Evolutionary conservation across 768 basidiomycete species (phyloP), one percentile per base, ranked within the genome.

Genomic region (Trametes villosa): DNA sequence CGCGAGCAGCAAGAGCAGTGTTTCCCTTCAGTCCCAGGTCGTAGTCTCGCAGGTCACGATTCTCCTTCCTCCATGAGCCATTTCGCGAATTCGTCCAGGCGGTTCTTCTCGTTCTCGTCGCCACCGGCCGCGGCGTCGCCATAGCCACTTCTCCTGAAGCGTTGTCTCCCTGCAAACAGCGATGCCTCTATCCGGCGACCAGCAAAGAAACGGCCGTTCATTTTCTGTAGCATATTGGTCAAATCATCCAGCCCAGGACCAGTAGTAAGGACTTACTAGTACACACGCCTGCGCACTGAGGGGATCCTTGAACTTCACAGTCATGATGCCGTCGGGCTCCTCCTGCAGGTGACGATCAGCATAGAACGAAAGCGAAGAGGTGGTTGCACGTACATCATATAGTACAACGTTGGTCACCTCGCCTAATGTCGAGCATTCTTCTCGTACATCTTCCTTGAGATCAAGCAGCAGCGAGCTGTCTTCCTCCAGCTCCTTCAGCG

Each of bases 401-500:
- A 99, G 74, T 30, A 94, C 87, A 1, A 98, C 92, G 66, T 94
- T 98, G 0, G 97, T 98, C 4, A 99, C 97, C 67, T 96, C 92
- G 29, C 97, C 97, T 13, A 98, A 74, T 0, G 83, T 83, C 50
- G 91, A 86, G 63, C 94, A 94, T 71, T 98, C 96, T 33, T 96
- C 95, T 55, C 96, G 84, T 18, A 98, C 95, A 66, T 98, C 96
- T 69, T 97, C 94, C 71, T 98, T 98, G 52, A 98, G 81, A 67
- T 98, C 96, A 15, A 98, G 83, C 20, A 98, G 76, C 26, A 98
- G 76, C 8, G 92, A 81, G 0, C 92, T 78, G 68, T 98, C 95
- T 66, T 94, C 86, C 31, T 92, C 88, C 0, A 98, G 82, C 65
- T 95, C 92, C 67, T 89, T 73, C 20, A 93, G 78, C 5, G 89